Evolutionary conservation across 1,284 basidiomycete species (phyloP).

Genomic region (Rugosomyces carneus): DNA sequence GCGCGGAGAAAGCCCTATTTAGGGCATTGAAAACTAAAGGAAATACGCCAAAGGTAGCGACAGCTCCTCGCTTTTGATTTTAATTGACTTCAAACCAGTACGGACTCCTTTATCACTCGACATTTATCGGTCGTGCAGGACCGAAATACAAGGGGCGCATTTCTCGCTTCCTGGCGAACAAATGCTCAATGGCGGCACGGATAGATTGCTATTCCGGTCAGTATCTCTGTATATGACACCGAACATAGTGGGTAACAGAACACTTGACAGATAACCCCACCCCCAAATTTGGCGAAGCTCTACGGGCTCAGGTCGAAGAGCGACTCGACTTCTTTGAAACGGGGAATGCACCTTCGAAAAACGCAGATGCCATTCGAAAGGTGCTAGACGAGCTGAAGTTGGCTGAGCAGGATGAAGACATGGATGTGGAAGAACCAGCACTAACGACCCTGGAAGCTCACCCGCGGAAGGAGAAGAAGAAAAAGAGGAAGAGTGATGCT

Average conservation of each 20-base stretch:
- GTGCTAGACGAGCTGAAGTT: constrained; percentile 77
- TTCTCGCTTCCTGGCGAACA: constrained; percentile 97
- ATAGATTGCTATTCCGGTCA: constrained; percentile 95
- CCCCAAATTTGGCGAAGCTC: constrained; percentile 91
- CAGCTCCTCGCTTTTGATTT: too few relatives aligned
- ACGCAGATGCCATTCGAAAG: constrained; percentile 84
- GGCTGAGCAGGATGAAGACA: constrained; percentile 64
- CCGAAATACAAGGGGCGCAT: constrained; percentile 98
- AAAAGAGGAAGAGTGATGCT: constrained; percentile 55
- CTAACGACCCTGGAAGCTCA: constrained; percentile 51
- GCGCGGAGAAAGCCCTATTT: constrained; percentile 98
- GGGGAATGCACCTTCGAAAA: constrained; percentile 79
- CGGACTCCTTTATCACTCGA: constrained; percentile 89
- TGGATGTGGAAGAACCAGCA: constrained; percentile 49
- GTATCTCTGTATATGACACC: constrained; percentile 16
- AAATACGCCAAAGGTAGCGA: constrained; percentile 98
- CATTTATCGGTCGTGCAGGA: constrained; percentile 94
- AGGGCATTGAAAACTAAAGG: constrained; percentile 98
- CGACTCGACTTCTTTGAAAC: constrained; percentile 93
- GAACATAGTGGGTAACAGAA: constrained; percentile 1
- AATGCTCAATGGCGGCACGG: constrained; percentile 95
- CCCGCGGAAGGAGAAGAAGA: constrained; percentile 56
- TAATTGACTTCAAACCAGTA: too few relatives aligned
- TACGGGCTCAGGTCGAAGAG: constrained; percentile 94
- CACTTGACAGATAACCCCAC: constrained; percentile 69